A percentile compares a stretch with the other conserved stretches of the same genome.
These are phyloP conservation scores for Gypsophila paniculata DNA, from an alignment of 179 eudicot species.

Conservation along the genomic window DNA sequence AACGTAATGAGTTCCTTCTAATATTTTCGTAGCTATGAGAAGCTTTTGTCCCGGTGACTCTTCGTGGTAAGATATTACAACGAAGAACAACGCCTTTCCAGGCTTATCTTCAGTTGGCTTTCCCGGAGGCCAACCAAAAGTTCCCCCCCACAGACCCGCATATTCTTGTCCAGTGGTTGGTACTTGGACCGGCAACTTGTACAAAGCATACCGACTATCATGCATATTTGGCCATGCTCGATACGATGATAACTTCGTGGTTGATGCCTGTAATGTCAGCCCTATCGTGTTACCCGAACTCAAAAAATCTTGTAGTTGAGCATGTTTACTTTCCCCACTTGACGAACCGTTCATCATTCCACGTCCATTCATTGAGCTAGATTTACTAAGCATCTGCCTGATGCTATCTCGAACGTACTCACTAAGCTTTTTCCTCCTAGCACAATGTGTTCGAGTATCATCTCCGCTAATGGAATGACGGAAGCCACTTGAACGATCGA, in stretches of 20 bases:
- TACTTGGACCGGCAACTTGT: conserved; percentile 51
- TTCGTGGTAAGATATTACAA: conserved; percentile 58
- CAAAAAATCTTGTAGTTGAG: conserved; percentile 65
- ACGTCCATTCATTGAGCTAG: conserved; percentile 40
- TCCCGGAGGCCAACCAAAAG: conserved; percentile 83
- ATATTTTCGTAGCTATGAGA: conserved; percentile 64
- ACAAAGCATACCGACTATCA: conserved; percentile 67
- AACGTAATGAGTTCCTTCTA: conserved; percentile 81
- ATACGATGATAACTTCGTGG: conserved; percentile 60
- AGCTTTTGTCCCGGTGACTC: conserved; percentile 50
- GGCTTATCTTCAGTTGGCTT: conserved; percentile 65
- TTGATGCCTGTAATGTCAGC: conserved; percentile 56
- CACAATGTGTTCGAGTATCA: conserved; percentile 35
- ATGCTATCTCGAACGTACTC: conserved; percentile 50
- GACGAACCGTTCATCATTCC: conserved; percentile 37
- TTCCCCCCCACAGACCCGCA: conserved; percentile 73
- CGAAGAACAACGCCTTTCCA: conserved; percentile 70
- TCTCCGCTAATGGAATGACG: conserved; percentile 42
- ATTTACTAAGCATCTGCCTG: conserved; percentile 52
- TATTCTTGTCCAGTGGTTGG: conserved; percentile 47
- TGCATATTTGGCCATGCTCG: conserved; percentile 93
- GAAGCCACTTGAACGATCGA: conserved; percentile 47
- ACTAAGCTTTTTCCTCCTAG: conserved; percentile 51
- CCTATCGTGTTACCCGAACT: conserved; percentile 62
- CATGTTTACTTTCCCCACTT: conserved; percentile 54